phyloP scores from a whole-genome alignment of 176 grass and related monocot species.

The Oryza meyeriana region DNA sequence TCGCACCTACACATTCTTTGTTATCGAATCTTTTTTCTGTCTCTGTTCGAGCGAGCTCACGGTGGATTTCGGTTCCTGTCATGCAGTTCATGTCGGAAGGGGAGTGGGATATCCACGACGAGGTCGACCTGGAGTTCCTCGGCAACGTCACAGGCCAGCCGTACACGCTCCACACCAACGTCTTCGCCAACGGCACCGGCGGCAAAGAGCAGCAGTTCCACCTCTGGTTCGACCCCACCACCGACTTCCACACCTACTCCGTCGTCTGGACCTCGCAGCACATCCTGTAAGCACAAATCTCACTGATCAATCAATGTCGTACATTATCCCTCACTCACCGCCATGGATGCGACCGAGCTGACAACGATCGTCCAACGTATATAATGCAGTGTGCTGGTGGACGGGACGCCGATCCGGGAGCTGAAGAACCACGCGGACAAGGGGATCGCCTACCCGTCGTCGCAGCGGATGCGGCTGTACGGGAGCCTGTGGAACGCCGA shows the following conservation, averaged over 20 bases:
- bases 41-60: not conserved
- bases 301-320: not conserved
- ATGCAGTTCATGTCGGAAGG: constrained; percentile 63
- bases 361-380: too few relatives aligned
- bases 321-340: not conserved
- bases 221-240: constrained; percentile 81
- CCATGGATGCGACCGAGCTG: not conserved
- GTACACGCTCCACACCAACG: constrained; percentile 76
- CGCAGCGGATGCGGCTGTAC: constrained; percentile 55
- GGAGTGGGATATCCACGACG: constrained; percentile 53
- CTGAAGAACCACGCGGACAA: constrained; percentile 37
- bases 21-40: not conserved
- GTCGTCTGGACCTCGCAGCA: constrained; percentile 65
- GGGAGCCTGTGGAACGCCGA: constrained; percentile 61
- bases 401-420: constrained; percentile 46
- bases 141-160: constrained; percentile 70
- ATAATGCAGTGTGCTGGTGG: constrained; percentile 37
- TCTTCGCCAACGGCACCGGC: constrained; percentile 57
- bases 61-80: not conserved
- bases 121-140: constrained; percentile 92
- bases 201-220: constrained; percentile 71
- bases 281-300: constrained; percentile 47
- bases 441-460: constrained; percentile 45
- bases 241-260: constrained; percentile 89
- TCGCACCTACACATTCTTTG: not conserved